Evolutionary conservation across 2,329 filamentous ascomycete species (phyloP), one percentile per base, ranked within the genome.

Genomic region (Aspergillus sp.): DNA sequence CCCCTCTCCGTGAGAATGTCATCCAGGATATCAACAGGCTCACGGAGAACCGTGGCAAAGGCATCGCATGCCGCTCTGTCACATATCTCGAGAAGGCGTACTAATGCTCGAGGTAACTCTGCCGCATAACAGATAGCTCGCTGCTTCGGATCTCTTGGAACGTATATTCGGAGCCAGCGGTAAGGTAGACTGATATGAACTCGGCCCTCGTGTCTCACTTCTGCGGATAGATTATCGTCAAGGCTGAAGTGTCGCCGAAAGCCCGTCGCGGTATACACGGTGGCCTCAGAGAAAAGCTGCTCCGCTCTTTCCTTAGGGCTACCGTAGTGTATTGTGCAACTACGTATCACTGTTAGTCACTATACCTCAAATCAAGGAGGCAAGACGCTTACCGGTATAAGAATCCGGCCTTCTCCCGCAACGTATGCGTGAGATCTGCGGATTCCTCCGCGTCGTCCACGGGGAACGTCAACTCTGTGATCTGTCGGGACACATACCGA

Each of bases 81-180:
- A 15, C 50, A 9, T 7, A 55, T 58, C 7, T 5, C 8, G 4
- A 55, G 46, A 12, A 15, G 6, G 14, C 14, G 31, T 11, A 51
- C 12, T 4, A 58, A 9, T 43, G 33, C 31, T 35, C 21, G 33
- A 9, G 46, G 56, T 3, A 58, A 41, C 31, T 55, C 51, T n/a
- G 52, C 46, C 8, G 56, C 51, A 31, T 55, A 58, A 17, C 31
- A 58, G 6, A 58, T 47, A 3, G 23, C 19, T 51, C 46, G 47
- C 25, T 58, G 19, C 2, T 25, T 52, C 27, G 8, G 11, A 19
- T 51, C 41, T 6, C 15, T 2, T 12, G 56, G 56, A 19, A 58
- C 46, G 17, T 45, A 55, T 15, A 58, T 21, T 14, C 19, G 37
- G 15, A 58, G 19, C 19, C 19, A 19, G 19, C 19, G 19, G 19